Evolutionary conservation across 495 filamentous ascomycete genomes (phyloP).

Genomic region (Xylaria grammica): DNA sequence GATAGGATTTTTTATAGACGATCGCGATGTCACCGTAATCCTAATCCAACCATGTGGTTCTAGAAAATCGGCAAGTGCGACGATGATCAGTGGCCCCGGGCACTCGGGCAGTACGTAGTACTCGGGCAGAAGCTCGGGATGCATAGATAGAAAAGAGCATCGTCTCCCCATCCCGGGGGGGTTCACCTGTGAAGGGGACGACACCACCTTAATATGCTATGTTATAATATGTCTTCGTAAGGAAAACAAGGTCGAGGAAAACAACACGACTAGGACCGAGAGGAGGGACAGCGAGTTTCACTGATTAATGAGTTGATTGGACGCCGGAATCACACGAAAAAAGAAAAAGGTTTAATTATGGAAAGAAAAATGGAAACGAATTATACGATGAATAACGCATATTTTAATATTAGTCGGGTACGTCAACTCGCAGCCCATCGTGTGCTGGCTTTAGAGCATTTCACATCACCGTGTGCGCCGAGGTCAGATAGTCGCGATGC

Average conservation of each 20-base stretch:
- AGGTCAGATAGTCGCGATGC: background rate
- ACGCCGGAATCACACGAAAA: too few species aligned
- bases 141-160: background rate
- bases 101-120: background rate
- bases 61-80: slow-evolving; percentile 6
- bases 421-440: background rate
- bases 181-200: too few species aligned
- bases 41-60: slow-evolving; percentile 6
- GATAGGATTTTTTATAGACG: slow-evolving; percentile 15
- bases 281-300: background rate
- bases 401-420: slow-evolving; percentile 21
- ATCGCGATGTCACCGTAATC: slow-evolving; percentile 21
- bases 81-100: background rate
- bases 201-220: too few species aligned
- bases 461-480: background rate
- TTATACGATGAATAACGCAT: slow-evolving; percentile 12
- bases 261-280: background rate
- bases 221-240: too few species aligned
- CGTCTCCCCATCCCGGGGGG: too few species aligned
- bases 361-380: background rate
- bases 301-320: background rate
- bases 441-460: background rate
- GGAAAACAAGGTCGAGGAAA: background rate
- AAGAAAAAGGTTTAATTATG: too few species aligned
- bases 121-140: too few species aligned